These are phyloP conservation scores for Glonium stellatum DNA, from an alignment of 495 filamentous ascomycete genomes.

Conservation along the genomic window DNA sequence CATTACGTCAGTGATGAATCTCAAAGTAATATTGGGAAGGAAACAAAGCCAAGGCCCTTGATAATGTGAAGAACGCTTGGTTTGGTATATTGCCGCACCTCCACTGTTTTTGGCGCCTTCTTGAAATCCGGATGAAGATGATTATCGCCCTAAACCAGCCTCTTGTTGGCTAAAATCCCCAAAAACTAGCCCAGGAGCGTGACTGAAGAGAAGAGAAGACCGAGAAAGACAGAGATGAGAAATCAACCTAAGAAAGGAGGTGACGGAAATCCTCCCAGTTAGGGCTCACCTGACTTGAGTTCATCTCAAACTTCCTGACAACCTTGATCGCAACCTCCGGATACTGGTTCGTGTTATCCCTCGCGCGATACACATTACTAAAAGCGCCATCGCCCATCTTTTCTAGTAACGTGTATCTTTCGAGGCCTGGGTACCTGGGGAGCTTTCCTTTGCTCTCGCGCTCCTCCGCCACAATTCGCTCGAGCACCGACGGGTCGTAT, in stretches of 20 bases:
- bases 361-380: conserved; percentile 93
- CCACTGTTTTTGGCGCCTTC: conserved; percentile 85
- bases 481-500: conserved; percentile 61
- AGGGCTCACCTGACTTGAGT: conserved; percentile 83
- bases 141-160: conserved; percentile 61
- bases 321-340: conserved; percentile 96
- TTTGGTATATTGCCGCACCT: conserved; percentile 69
- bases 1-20: conserved; percentile 34
- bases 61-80: conserved; percentile 30
- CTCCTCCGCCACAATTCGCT: conserved; percentile 85
- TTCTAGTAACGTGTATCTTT: conserved; percentile 81
- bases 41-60: conserved; percentile 3
- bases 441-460: conserved; percentile 74
- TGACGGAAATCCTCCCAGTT: conserved; percentile 15
- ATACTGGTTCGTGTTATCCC: conserved; percentile 58
- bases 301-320: conserved; percentile 98
- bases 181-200: conserved; percentile 27
- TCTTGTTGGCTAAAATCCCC: conserved; percentile 37
- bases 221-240: conserved; percentile 22
- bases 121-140: conserved; percentile 93
- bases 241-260: conserved; percentile 22
- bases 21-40: conserved; percentile 5
- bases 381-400: conserved; percentile 99
- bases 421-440: conserved; percentile 84
- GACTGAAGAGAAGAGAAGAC: conserved; percentile 37